Conservation (phyloP, 2,329 filamentous ascomycete species). For the Fusarium chuoi region DNA sequence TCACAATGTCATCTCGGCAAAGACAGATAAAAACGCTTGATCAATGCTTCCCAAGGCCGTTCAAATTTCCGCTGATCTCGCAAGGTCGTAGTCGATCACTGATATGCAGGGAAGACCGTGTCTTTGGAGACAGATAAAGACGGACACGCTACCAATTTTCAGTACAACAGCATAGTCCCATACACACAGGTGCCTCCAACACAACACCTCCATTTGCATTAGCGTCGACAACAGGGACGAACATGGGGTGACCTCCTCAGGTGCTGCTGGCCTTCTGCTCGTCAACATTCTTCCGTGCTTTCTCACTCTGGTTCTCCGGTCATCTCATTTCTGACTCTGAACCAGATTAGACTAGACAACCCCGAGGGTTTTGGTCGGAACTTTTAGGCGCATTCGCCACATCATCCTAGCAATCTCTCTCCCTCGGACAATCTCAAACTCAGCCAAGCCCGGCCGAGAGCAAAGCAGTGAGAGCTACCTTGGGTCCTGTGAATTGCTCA, state of each 20-base stretch:
- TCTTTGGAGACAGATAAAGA: constrained; percentile 19
- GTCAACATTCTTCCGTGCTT: constrained; percentile 12
- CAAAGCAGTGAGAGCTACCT: constrained; percentile 15
- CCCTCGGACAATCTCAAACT: constrained; percentile 35
- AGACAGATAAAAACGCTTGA: neutral
- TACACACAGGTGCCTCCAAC: neutral
- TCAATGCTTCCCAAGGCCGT: constrained; percentile 11
- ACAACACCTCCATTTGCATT: constrained; percentile 25
- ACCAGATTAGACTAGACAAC: constrained; percentile 18
- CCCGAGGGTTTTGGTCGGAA: constrained; percentile 39
- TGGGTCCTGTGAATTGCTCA: constrained; percentile 7
- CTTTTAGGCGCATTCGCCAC: constrained; percentile 32
- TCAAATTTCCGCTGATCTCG: constrained; percentile 38
- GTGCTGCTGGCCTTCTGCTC: constrained; percentile 10
- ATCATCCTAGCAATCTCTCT: constrained; percentile 30
- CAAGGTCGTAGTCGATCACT: constrained; percentile 35
- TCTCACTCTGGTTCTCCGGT: constrained; percentile 17
- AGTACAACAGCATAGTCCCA: constrained; percentile 1
- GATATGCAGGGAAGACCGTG: constrained; percentile 29
- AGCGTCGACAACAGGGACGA: constrained; percentile 33
- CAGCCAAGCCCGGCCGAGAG: constrained; percentile 19
- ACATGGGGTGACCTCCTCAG: constrained; percentile 24
- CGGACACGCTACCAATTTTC: constrained; percentile 17
- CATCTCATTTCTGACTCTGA: constrained; percentile 21
- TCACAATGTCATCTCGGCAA: constrained; percentile 32